Evolutionary conservation across 495 filamentous ascomycete genomes (phyloP), one percentile per base, ranked within the genome.

Genomic region (Aspergillus hancockii): DNA sequence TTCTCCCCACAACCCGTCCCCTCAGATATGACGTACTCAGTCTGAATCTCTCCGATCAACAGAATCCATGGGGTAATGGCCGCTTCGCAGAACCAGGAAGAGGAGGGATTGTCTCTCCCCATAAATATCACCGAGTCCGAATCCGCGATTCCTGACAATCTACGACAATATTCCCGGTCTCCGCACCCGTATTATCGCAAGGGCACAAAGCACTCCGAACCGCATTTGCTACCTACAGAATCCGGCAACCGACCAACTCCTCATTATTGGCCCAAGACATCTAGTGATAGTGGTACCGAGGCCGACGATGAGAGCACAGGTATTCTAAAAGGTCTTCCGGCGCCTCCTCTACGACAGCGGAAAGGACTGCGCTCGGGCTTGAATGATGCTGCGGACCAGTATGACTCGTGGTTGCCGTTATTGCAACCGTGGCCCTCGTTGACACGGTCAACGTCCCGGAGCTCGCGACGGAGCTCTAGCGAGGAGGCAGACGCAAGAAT

Each of bases 201-300:
- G 51, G 67, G 62, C 63, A 75, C 63, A 52, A 60, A 64, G 58
- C 61, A 60, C 1, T 52, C 62, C 49, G 45, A 58, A 28, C 64
- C 67, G 30, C 56, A 63, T 14, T 64, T 66, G 12, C 63, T 64
- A 21, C 59, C 58, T 46, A 36, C 45, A 25, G 69, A 68, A 51
- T 53, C 63, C 52, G 64, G 61, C 59, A 68, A 70, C 62, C 67
- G 61, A 47, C 22, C 63, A 61, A 34, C 66, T 60, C 32, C 63
- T 61, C 45, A 52, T 52, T 54, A 66, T 58, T 68, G 71, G 47
- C 80, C 81, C n/a, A 78, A 81, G 6, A 81, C 85, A 8, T 81
- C 83, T 13, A 94, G 91, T 72, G 91, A 96, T 54, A 94, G 91
- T 67, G 92, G 92, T 49, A 95, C 91, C 12, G 92, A 97, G 66